Evolutionary conservation across 2,329 filamentous ascomycete genomes (phyloP), one percentile per base, ranked within the genome.

Genomic region (Didymella sp.): DNA sequence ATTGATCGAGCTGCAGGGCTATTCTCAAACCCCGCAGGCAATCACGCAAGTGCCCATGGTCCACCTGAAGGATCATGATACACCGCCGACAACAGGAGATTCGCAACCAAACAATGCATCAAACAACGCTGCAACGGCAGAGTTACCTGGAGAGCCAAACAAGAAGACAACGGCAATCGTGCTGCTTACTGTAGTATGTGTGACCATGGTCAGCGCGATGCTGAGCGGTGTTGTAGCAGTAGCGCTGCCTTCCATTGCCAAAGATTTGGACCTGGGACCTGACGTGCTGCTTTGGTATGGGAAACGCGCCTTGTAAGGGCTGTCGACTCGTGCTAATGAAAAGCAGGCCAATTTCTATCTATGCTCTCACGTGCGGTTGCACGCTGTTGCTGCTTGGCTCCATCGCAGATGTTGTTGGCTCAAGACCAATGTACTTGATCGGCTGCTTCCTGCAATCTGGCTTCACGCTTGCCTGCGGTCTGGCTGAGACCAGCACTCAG

Each of bases 341-440:
- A 62, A 31, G 6, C 40, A 75, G 73, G 73, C 74, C 73, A 4
- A 65, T 72, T n/a, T 76, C 73, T 1, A 67, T 77, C 12, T 75
- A 75, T 50, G 60, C 73, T 3, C 61, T 84, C 15, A 80, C 80
- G 0, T 79, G 78, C 48, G 81, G 80, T 43, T 81, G 80, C 41
- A 79, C 78, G 6, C 77, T 85, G 0, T 73, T 85, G 1, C 66
- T 84, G 2, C 76, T 78, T 3, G 83, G 83, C 3, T 80, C 82
- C 3, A 68, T 85, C 6, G 77, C 81, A 6, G 82, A 85, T 69
- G 77, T 82, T 0, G 73, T 84, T 3, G 83, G 83, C 0, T 78
- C 76, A 40, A 69, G 78, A 46, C 62, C 75, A 33, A 78, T 83
- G 64, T 80, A 82, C 50, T 71, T 83, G 3, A 69, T 76, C 0